Evolutionary conservation across 352 stramenopile species (phyloP).

Genomic region (Pythium guiyangense): DNA sequence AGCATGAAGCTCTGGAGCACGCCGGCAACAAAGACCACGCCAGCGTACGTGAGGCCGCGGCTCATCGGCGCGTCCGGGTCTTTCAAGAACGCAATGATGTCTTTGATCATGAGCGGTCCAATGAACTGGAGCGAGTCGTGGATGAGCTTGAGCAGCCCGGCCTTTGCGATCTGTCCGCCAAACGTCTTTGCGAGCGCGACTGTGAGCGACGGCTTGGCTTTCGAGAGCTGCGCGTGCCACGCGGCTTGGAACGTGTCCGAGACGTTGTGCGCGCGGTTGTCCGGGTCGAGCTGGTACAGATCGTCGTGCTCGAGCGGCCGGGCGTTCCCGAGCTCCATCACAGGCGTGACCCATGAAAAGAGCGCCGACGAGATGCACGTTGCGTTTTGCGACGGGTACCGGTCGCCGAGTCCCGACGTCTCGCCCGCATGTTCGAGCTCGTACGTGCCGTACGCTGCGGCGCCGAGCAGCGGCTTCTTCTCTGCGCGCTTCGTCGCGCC

Average conservation of each 20-base stretch:
- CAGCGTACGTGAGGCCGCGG: slow-evolving; percentile 56
- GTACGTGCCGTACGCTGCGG: not conserved
- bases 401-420: slow-evolving; percentile 34
- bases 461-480: slow-evolving; percentile 27
- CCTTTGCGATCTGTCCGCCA: slow-evolving; percentile 45
- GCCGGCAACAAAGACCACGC: slow-evolving; percentile 61
- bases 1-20: slow-evolving; percentile 76
- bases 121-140: slow-evolving; percentile 86
- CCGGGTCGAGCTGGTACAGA: slow-evolving; percentile 77
- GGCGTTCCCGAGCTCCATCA: slow-evolving; percentile 83
- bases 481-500: slow-evolving; percentile 10
- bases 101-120: slow-evolving; percentile 75
- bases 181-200: slow-evolving; percentile 49
- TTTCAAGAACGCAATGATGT: slow-evolving; percentile 78
- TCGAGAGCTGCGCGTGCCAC: slow-evolving; percentile 38
- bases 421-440: slow-evolving; percentile 1
- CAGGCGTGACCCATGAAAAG: slow-evolving; percentile 86
- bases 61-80: slow-evolving; percentile 52
- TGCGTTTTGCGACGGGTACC: slow-evolving; percentile 52
- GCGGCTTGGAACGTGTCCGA: slow-evolving; percentile 35
- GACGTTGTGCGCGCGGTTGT: slow-evolving; percentile 56
- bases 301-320: slow-evolving; percentile 76
- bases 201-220: slow-evolving; percentile 42
- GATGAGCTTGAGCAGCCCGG: slow-evolving; percentile 71
- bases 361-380: slow-evolving; percentile 56